Evolutionary conservation across 768 basidiomycete species (phyloP).

Genomic region (Tricholoma terreum): DNA sequence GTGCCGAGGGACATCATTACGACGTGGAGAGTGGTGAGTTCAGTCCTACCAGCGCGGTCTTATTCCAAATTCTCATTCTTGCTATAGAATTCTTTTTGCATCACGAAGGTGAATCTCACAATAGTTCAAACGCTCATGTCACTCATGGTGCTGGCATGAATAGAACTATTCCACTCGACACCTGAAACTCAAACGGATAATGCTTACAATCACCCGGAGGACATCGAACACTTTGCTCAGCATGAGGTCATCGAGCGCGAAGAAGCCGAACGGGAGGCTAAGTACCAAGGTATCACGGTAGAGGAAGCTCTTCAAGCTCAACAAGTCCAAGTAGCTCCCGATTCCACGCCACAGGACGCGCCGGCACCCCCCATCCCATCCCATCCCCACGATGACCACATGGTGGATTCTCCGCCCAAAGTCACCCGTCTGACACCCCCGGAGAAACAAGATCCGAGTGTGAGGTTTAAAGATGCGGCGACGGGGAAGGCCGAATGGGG

Average conservation of each 20-base stretch:
- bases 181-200: slow-evolving; percentile 98
- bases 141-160: background rate
- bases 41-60: background rate
- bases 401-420: slow-evolving; percentile 37
- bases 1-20: slow-evolving; percentile 92
- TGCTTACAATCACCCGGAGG: slow-evolving; percentile 91
- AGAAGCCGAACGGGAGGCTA: slow-evolving; percentile 83
- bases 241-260: slow-evolving; percentile 82
- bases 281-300: slow-evolving; percentile 77
- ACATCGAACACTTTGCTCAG: slow-evolving; percentile 86
- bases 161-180: slow-evolving; percentile 91
- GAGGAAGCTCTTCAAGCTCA: slow-evolving; percentile 41
- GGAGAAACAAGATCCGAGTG: slow-evolving; percentile 65
- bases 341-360: background rate
- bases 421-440: slow-evolving; percentile 57
- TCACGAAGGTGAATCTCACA: slow-evolving; percentile 72
- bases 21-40: slow-evolving; percentile 83
- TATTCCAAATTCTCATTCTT: background rate
- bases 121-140: background rate
- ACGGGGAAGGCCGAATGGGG: slow-evolving; percentile 71
- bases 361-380: slow-evolving; percentile 15
- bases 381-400: slow-evolving; percentile 37
- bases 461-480: slow-evolving; percentile 56
- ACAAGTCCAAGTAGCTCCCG: background rate
- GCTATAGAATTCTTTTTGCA: slow-evolving; percentile 86